Evolutionary conservation across 306 rosid genomes (phyloP).

Genomic region (Sindora glabra): DNA sequence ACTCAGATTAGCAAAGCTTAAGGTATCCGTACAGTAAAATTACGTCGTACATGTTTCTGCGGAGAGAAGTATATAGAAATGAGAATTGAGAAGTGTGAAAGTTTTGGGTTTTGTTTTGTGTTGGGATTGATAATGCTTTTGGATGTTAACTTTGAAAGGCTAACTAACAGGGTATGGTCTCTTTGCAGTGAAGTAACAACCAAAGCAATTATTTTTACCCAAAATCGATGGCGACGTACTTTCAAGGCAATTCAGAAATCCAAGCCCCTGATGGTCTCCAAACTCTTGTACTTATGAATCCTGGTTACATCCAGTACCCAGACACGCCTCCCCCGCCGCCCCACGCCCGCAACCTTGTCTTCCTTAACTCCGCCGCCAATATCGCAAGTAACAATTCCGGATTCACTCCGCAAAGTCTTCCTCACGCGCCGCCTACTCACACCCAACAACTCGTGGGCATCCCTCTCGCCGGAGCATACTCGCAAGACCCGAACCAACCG

Average conservation of each 20-base stretch:
- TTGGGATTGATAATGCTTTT: neutral
- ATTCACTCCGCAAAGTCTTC: slow-evolving; percentile 16
- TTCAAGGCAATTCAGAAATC: slow-evolving; percentile 75
- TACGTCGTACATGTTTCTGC: no score
- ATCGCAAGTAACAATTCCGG: slow-evolving; percentile 28
- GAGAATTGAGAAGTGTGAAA: no score
- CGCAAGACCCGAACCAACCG: slow-evolving; percentile 45
- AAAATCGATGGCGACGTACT: slow-evolving; percentile 76
- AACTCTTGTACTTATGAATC: slow-evolving; percentile 88
- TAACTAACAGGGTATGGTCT: slow-evolving; percentile 25
- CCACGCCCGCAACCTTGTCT: slow-evolving; percentile 34
- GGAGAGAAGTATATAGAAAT: no score
- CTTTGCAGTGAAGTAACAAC: slow-evolving; percentile 29
- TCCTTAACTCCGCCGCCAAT: slow-evolving; percentile 46
- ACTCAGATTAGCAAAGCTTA: slow-evolving; percentile 10
- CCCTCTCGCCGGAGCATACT: slow-evolving; percentile 27
- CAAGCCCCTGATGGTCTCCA: slow-evolving; percentile 74
- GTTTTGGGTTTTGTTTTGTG: neutral
- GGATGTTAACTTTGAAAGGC: slow-evolving; percentile 22
- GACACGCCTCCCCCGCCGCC: slow-evolving; percentile 57
- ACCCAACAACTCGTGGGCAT: slow-evolving; percentile 65
- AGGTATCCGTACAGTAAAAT: slow-evolving; percentile 20
- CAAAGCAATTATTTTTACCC: slow-evolving; percentile 14
- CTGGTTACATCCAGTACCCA: slow-evolving; percentile 66
- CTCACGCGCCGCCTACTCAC: slow-evolving; percentile 62